Percentiles rank a stretch among this genome's conserved stretches.
These are phyloP conservation scores for Rhizoctonia solani DNA, from an alignment of 1,284 basidiomycete species.

Conservation along the genomic window DNA sequence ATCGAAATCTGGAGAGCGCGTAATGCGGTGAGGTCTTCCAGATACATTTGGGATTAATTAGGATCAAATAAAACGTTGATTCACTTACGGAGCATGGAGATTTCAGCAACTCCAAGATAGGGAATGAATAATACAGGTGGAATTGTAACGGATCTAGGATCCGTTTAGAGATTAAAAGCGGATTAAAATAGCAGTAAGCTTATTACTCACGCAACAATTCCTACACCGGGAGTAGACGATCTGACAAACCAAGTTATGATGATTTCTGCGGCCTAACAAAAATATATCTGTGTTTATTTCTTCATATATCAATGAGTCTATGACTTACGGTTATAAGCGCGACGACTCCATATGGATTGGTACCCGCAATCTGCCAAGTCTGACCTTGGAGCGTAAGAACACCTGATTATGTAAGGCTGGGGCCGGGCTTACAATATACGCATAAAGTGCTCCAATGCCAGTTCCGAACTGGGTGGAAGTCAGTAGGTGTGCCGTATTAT, in stretches of 20 bases:
- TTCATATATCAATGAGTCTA: background rate
- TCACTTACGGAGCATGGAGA: slow-evolving; percentile 46
- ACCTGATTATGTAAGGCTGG: background rate
- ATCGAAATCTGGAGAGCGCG: slow-evolving; percentile 52
- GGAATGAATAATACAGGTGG: slow-evolving; percentile 53
- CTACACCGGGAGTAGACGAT: slow-evolving; percentile 51
- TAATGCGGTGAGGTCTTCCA: slow-evolving; percentile 50
- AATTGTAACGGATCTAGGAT: slow-evolving; percentile 51
- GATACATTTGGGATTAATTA: background rate
- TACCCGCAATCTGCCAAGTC: slow-evolving; percentile 12
- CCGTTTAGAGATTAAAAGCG: background rate
- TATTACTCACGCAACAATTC: slow-evolving; percentile 52
- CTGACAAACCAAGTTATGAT: slow-evolving; percentile 54
- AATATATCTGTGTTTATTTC: background rate
- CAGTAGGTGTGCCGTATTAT: background rate
- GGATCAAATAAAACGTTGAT: background rate
- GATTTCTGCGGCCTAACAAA: slow-evolving; percentile 48
- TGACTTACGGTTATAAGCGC: slow-evolving; percentile 49
- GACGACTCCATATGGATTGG: slow-evolving; percentile 54
- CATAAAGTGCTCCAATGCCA: slow-evolving; percentile 5
- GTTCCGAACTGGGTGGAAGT: slow-evolving; percentile 21
- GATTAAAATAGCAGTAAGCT: background rate
- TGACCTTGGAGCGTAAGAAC: background rate
- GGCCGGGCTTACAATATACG: slow-evolving; percentile 24
- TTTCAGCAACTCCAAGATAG: slow-evolving; percentile 46